Evolutionary conservation across 2,329 filamentous ascomycete genomes (phyloP), one percentile per base, ranked within the genome.

Genomic region (Fusarium pininemorale): DNA sequence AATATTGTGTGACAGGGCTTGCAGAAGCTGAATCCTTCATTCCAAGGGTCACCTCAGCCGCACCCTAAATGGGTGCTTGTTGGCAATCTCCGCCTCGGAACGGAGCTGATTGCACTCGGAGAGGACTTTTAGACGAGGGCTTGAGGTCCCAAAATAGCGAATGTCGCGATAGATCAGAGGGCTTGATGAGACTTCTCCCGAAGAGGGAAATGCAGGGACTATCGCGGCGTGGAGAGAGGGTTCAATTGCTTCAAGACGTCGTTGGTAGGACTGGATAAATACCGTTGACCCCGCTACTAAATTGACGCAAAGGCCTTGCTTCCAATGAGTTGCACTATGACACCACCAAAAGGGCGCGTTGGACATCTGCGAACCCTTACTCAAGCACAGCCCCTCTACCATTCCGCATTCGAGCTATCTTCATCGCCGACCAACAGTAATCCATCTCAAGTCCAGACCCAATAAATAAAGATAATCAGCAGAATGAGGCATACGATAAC

Each of bases 1-100:
- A 58, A 58, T 37, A 37, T 58, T n/a, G 13, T 37, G n/a, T 37
- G 55, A 28, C 30, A 11, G 14, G 41, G 41, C 55, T 58, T 58
- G 55, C 41, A 58, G 41, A 26, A 48, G 55, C 55, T 58, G 55
- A 58, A 58, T 20, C 30, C 20, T 15, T 0, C 55, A 58, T 50
- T 8, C 41, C 55, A 50, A 45, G 14, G 16, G n/a, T 57, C 55
- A 18, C 4, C 2, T 57, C 55, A 57, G 55, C 55, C 28, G 39
- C 55, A 57, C 38, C 55, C 30, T 35, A 35, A 35, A 35, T 35
- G 15, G 35, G 5, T 41, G 51, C 6, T 7, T 7, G 10, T 48
- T 9, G 15, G 39, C 39, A 48, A 47, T 48, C 41, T 57, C 55
- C 55, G 55, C 28, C 3, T 35, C 16, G 4, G 5, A 26, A 37